Evolutionary conservation across 2,329 filamentous ascomycete genomes (phyloP).

Genomic region (Cercospora citrullina): DNA sequence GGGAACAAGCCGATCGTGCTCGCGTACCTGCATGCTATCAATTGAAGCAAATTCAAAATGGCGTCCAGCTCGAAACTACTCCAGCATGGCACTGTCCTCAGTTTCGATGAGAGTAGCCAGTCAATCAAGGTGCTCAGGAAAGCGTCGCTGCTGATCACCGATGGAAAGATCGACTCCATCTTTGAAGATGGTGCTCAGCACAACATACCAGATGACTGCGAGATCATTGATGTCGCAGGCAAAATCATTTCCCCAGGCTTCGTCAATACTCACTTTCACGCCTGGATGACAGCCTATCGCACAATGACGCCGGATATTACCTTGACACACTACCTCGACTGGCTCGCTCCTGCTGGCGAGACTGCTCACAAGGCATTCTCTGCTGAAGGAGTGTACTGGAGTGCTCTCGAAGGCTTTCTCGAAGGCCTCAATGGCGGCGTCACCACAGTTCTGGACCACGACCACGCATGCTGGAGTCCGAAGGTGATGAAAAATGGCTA

Average conservation of each 20-base stretch:
- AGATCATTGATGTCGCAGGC: constrained; percentile 50
- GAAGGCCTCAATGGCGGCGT: constrained; percentile 47
- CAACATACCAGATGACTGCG: constrained; percentile 35
- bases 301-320: constrained; percentile 56
- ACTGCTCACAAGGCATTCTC: constrained; percentile 37
- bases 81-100: constrained; percentile 44
- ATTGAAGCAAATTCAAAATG: not conserved
- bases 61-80: not conserved
- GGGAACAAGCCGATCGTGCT: not conserved
- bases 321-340: constrained; percentile 51
- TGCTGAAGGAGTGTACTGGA: constrained; percentile 51
- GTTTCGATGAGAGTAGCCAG: constrained; percentile 41
- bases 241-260: constrained; percentile 59
- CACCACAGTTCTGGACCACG: constrained; percentile 46
- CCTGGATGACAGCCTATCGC: constrained; percentile 58
- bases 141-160: constrained; percentile 45
- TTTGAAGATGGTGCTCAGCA: constrained; percentile 29
- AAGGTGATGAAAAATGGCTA: constrained; percentile 28
- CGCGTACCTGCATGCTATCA: not conserved
- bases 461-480: constrained; percentile 30
- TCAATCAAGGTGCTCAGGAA: constrained; percentile 43
- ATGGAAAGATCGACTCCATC: constrained; percentile 43
- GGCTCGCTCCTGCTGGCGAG: constrained; percentile 42
- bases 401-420: constrained; percentile 45
- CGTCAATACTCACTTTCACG: constrained; percentile 56